Conservation (phyloP, 139 green algal genomes). For the Tetraselmis striata region DNA sequence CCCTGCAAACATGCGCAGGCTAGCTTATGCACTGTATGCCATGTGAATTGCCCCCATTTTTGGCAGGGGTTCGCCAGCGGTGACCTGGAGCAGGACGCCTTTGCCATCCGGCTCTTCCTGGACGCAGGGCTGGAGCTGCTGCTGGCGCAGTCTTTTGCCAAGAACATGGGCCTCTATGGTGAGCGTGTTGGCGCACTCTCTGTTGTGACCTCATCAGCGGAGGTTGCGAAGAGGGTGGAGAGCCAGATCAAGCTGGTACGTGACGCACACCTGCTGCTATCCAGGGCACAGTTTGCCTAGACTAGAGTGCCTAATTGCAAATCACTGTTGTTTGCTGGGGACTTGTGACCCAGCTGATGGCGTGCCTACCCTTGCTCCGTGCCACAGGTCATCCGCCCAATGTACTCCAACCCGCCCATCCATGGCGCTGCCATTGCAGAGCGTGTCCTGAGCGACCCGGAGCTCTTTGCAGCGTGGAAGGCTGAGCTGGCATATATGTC, state of each 20-base stretch:
- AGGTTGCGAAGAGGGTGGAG: conserved; percentile 20
- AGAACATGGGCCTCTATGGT: conserved; percentile 32
- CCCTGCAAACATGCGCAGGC: no score
- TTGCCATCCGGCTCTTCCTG: conserved; percentile 19
- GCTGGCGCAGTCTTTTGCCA: conserved; percentile 23
- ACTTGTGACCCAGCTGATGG: no score
- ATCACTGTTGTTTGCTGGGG: no score
- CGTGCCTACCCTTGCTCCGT: no score
- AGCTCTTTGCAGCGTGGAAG: conserved; percentile 17
- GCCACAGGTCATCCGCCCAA: conserved; percentile 35
- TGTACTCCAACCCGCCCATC: conserved; percentile 45
- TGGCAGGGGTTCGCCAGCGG: conserved; percentile 15
- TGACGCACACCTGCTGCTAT: no score
- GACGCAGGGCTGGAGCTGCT: conserved; percentile 16
- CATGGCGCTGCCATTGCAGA: conserved; percentile 35
- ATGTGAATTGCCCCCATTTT: neutral
- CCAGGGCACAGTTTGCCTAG: no score
- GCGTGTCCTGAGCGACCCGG: conserved; percentile 25
- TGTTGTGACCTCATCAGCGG: conserved; percentile 16
- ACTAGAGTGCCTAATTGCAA: no score
- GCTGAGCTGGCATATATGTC: conserved; percentile 15
- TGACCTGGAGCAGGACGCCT: conserved; percentile 20
- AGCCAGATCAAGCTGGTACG: conserved; percentile 28
- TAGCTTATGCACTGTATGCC: no score
- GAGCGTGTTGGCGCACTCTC: conserved; percentile 43